phyloP scores from a whole-genome alignment of 352 stramenopile species.

The Pythium dissimile region DNA sequence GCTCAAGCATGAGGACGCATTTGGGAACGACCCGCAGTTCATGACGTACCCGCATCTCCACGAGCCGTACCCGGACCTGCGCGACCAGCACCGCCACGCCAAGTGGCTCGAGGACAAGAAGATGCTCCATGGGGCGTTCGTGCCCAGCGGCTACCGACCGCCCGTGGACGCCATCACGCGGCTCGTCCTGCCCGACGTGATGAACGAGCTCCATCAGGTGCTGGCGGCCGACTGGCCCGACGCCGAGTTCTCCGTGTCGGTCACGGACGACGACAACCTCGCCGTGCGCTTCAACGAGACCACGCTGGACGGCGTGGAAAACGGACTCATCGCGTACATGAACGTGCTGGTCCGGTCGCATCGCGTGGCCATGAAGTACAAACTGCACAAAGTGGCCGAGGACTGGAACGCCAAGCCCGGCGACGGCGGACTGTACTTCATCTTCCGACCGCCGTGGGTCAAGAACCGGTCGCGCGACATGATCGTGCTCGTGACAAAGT shows the following conservation, averaged over 20 bases:
- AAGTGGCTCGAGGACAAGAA: slow-evolving; percentile 74
- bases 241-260: slow-evolving; percentile 42
- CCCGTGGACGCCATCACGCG: slow-evolving; percentile 57
- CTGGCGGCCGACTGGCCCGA: slow-evolving; percentile 62
- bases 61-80: slow-evolving; percentile 57
- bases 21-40: slow-evolving; percentile 30
- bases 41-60: slow-evolving; percentile 59
- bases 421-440: slow-evolving; percentile 37
- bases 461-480: slow-evolving; percentile 23
- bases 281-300: slow-evolving; percentile 50
- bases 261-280: slow-evolving; percentile 61
- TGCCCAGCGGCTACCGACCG: slow-evolving; percentile 50
- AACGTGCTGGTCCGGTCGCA: slow-evolving; percentile 75
- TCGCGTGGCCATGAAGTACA: slow-evolving; percentile 65
- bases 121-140: slow-evolving; percentile 61
- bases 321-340: slow-evolving; percentile 75
- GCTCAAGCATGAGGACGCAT: slow-evolving; percentile 78
- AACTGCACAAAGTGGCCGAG: slow-evolving; percentile 71
- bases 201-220: slow-evolving; percentile 67
- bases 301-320: slow-evolving; percentile 47
- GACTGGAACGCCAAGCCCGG: slow-evolving; percentile 59
- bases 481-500: slow-evolving; percentile 19
- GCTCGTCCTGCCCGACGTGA: slow-evolving; percentile 65
- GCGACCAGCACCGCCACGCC: slow-evolving; percentile 49
- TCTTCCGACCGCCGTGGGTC: slow-evolving; percentile 37